Base-by-base conservation (phyloP, 768 basidiomycete species). In the Boletellus ananiceps region DNA sequence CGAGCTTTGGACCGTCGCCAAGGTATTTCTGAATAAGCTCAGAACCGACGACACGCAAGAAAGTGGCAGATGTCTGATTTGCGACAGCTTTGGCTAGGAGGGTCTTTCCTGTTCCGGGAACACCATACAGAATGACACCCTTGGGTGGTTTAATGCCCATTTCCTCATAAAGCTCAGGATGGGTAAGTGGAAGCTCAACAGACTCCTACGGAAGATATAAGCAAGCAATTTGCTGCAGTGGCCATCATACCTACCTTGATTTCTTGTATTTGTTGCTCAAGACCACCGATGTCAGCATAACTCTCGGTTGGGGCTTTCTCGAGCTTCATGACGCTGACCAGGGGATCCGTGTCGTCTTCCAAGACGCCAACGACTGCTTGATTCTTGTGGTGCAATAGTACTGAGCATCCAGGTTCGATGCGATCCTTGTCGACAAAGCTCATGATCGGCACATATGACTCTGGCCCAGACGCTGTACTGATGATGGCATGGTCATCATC, bases 61-160 rank as follows among this genome's bases (percentile, higher is more conserved):
- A 99, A 2, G 94, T 98, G 0, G 95, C 94, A 3, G 93, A 96
- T 34, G 95, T 98, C 71, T 97, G 94, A 67, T 97, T 96, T 27
- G 95, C 94, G 8, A 97, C 93, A 0, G 95, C 95, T 67, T 96
- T 97, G 15, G 96, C 96, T 2, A 99, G 81, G 0, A 99, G 81
- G 0, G 96, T 99, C 73, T 99, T 99, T 47, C 96, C 96, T 12
- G 95, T 98, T 47, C 96, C 96, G 0, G 96, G 96, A 3, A 95
- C 95, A 56, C 96, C 96, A 62, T 98, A 99, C 1, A 99, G 80
- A 57, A 99, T 98, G 64, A 99, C 95, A 72, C 96, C 96, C 69
- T 98, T 98, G 18, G 96, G 96, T n/a, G 95, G 96, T 61, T 88
- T 88, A 70, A 99, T 98, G 48, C 96, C 96, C 96, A 99, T 98